A percentile compares a stretch with the other conserved stretches of the same genome.
Conservation (phyloP, 352 stramenopile species). For the Chrysophaeum taylorii region DNA sequence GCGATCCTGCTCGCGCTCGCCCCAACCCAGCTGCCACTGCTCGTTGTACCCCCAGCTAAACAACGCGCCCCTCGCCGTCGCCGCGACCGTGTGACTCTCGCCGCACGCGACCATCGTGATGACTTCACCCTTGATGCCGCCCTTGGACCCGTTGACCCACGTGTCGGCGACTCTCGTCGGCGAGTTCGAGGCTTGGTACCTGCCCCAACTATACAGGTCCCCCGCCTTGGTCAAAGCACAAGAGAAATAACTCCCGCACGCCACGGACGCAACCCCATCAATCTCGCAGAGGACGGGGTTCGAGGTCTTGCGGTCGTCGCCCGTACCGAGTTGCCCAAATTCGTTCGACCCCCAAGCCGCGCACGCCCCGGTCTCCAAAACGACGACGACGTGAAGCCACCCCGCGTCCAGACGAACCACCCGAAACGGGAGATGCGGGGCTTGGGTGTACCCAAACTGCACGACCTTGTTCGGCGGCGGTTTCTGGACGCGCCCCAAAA, state of each 20-base stretch:
- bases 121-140: slow-evolving; percentile 7
- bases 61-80: not conserved
- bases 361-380: not conserved
- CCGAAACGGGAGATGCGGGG: not conserved
- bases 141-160: not conserved
- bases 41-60: slow-evolving; percentile 15
- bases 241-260: not conserved
- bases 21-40: slow-evolving; percentile 1
- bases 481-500: not conserved
- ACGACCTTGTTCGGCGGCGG: not conserved
- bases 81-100: not conserved
- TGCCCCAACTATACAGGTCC: not conserved
- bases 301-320: slow-evolving; percentile 1
- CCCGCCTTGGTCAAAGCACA: not conserved
- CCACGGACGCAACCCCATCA: not conserved
- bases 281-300: slow-evolving; percentile 5
- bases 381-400: not conserved
- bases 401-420: not conserved
- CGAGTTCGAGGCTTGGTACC: slow-evolving; percentile 11
- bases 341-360: slow-evolving; percentile 1
- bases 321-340: slow-evolving; percentile 10
- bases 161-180: not conserved
- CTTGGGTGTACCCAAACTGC: not conserved
- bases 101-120: not conserved
- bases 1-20: not conserved